These are phyloP conservation scores for Hypoxylon sp. DNA, from an alignment of 2,329 filamentous ascomycete genomes.

Conservation along the genomic window DNA sequence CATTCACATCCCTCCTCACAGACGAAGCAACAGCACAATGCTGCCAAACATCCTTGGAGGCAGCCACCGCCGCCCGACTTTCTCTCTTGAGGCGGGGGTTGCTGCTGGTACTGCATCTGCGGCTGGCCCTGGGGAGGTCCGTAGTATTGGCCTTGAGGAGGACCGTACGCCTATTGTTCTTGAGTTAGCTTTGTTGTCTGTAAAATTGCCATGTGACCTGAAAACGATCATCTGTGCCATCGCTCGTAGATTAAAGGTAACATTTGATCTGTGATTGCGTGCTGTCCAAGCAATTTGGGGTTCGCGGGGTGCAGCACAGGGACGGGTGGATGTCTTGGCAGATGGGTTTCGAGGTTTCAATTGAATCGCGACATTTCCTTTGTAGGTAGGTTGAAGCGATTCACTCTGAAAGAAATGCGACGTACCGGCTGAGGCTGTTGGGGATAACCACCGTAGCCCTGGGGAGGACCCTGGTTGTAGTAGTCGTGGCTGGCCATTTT, in stretches of 20 bases:
- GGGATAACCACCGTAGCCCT: slow-evolving; percentile 48
- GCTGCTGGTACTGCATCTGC: slow-evolving; percentile 58
- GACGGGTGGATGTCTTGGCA: slow-evolving; percentile 20
- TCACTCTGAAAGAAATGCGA: slow-evolving; percentile 19
- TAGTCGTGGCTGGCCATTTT: slow-evolving; percentile 46
- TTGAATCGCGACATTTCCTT: slow-evolving; percentile 15
- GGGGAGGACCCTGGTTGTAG: slow-evolving; percentile 47
- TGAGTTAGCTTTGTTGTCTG: slow-evolving; percentile 10
- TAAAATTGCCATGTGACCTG: not conserved
- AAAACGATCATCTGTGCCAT: not conserved
- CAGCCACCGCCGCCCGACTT: slow-evolving; percentile 51
- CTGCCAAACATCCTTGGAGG: slow-evolving; percentile 56
- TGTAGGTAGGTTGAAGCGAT: slow-evolving; percentile 7
- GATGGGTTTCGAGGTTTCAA: slow-evolving; percentile 14
- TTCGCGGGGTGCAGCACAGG: slow-evolving; percentile 16
- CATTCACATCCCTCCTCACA: slow-evolving; percentile 61
- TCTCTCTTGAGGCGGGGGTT: slow-evolving; percentile 47
- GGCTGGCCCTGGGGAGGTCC: slow-evolving; percentile 51
- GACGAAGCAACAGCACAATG: slow-evolving; percentile 60
- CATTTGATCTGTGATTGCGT: slow-evolving; percentile 16
- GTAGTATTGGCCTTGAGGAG: slow-evolving; percentile 52
- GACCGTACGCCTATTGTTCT: slow-evolving; percentile 49
- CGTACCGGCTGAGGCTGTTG: slow-evolving; percentile 56
- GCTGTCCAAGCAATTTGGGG: slow-evolving; percentile 12
- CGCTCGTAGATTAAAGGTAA: slow-evolving; percentile 6